Evolutionary conservation across 1,284 basidiomycete species (phyloP), one percentile per base, ranked within the genome.

Genomic region (Leccinum insigne): DNA sequence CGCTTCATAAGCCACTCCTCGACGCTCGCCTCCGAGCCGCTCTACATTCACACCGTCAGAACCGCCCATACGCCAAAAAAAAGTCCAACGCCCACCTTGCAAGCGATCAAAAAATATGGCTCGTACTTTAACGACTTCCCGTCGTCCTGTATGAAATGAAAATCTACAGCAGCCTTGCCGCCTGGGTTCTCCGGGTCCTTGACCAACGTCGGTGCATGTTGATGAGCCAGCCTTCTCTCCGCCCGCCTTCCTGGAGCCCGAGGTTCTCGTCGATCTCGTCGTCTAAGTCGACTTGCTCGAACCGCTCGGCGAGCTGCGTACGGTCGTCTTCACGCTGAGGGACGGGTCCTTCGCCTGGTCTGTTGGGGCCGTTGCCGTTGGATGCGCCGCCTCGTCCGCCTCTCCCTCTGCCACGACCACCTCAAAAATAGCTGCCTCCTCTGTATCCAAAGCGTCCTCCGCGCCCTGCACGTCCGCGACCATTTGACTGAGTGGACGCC

Each of bases 81-180:
- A 35, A 0, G 32, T 35, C 32, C 32, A 59, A 42, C 16, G 1
- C 86, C 61, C 67, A 95, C 95, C 82, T 95, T 90, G 86, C 93
- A 97, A 3, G 91, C 91, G 68, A 99, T 91, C 69, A 87, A 87
- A 73, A 99, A 98, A 78, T 99, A 99, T 0, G 98, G 98, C 76
- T 98, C 94, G 73, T 97, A 91, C 77, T 99, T 99, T 85, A 99
- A 99, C 89, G 94, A 94, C 40, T 86, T 88, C 4, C 97, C 97
- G 69, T 99, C 96, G 73, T 99, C 96, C 79, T 99, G 90, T 71
- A 99, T 95, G 73, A 99, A 99, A 78, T 98, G 99, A 72, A 91
- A 98, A 75, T 99, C 97, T 10, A 99, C 96, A 10, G 92, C 96
- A 5, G 94, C 92, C 69, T 89, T 90, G 16, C 95, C 95, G 13